These are phyloP conservation scores for Zelopaecilomyces penicillatus DNA, from an alignment of 2,329 filamentous ascomycete genomes.

Conservation along the genomic window DNA sequence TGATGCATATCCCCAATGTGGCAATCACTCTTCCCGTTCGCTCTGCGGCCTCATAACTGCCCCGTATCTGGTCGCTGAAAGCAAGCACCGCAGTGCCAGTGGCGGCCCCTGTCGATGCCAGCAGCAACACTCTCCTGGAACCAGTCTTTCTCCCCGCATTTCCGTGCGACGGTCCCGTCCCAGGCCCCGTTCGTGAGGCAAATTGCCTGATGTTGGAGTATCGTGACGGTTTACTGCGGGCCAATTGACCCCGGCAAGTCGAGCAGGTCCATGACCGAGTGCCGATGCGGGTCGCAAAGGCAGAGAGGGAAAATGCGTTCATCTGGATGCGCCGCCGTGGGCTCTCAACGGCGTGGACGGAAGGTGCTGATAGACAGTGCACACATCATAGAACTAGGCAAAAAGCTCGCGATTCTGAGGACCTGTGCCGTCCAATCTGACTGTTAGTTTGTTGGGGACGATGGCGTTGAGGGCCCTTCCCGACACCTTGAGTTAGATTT, in stretches of 20 bases:
- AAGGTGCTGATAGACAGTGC: slow-evolving; percentile 1
- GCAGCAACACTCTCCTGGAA: slow-evolving; percentile 29
- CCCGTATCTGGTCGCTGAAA: slow-evolving; percentile 63
- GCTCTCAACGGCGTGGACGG: slow-evolving; percentile 7
- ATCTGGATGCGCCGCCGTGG: slow-evolving; percentile 22
- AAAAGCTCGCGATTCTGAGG: too few relatives aligned
- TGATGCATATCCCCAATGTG: slow-evolving; percentile 72
- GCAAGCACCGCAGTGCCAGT: slow-evolving; percentile 40
- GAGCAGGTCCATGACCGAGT: slow-evolving; percentile 39
- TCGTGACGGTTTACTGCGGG: slow-evolving; percentile 21
- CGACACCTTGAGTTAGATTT: slow-evolving; percentile 3
- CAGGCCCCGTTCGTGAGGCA: slow-evolving; percentile 18
- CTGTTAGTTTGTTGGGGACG: too few relatives aligned
- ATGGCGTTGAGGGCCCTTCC: too few relatives aligned
- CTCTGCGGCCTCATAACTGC: slow-evolving; percentile 65
- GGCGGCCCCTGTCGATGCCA: slow-evolving; percentile 43
- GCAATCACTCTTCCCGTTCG: slow-evolving; percentile 70
- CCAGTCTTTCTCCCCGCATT: slow-evolving; percentile 14
- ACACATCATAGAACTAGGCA: slow-evolving; percentile 9
- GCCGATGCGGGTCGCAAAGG: slow-evolving; percentile 29
- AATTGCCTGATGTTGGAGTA: slow-evolving; percentile 20
- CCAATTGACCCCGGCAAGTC: slow-evolving; percentile 34
- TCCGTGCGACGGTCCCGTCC: slow-evolving; percentile 15
- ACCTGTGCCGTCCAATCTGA: too few relatives aligned
- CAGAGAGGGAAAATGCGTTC: slow-evolving; percentile 32